phyloP scores from a whole-genome alignment of 2,329 filamentous ascomycete genomes.

The Pseudogymnoascus sp. region DNA sequence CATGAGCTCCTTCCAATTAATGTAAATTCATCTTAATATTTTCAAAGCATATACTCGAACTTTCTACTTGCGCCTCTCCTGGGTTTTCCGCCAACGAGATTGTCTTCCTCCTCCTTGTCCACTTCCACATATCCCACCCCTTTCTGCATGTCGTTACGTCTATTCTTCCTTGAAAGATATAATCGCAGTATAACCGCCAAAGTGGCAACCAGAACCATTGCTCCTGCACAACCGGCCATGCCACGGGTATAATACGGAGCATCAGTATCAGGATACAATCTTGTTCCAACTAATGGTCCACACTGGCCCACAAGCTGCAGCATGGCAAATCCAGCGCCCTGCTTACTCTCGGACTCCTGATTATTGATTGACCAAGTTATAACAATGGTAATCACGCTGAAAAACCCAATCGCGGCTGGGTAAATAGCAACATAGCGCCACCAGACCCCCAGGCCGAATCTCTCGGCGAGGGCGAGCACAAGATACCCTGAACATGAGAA shows the following conservation, averaged over 20 bases:
- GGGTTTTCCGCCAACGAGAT: not conserved
- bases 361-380: constrained; percentile 90
- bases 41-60: constrained; percentile 4
- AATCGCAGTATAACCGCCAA: constrained; percentile 36
- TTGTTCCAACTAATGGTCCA: constrained; percentile 39
- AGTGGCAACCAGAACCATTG: constrained; percentile 39
- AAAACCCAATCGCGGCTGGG: constrained; percentile 72
- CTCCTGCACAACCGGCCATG: constrained; percentile 41
- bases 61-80: not conserved
- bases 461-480: constrained; percentile 51
- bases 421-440: constrained; percentile 68
- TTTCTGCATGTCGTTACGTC: not conserved
- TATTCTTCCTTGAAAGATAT: constrained; percentile 23
- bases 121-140: not conserved
- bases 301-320: constrained; percentile 61
- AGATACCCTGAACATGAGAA: constrained; percentile 54
- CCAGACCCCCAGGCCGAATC: constrained; percentile 36
- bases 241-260: constrained; percentile 41
- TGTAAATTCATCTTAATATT: not conserved
- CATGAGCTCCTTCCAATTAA: not conserved
- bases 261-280: constrained; percentile 44
- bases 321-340: constrained; percentile 70
- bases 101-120: not conserved
- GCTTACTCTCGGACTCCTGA: constrained; percentile 58
- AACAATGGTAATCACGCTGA: constrained; percentile 73